These are phyloP conservation scores for Rhodotorula mucilaginosa DNA, from an alignment of 1,284 basidiomycete species.

Conservation along the genomic window DNA sequence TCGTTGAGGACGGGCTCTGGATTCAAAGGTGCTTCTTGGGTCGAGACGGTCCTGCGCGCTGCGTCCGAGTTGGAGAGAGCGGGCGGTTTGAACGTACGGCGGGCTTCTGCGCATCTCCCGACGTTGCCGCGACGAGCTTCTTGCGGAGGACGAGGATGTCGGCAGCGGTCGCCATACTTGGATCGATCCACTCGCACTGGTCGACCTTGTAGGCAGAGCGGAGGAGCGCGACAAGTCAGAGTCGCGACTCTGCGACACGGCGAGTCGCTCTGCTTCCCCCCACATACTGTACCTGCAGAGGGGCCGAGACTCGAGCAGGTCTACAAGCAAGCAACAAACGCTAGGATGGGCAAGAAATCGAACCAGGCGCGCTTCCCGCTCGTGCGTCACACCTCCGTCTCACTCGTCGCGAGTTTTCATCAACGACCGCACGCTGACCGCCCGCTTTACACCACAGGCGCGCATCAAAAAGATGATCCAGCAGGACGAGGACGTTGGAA, in stretches of 20 bases:
- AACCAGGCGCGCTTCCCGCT: slow-evolving; percentile 39
- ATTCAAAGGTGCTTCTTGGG: too few species aligned
- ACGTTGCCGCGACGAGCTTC: slow-evolving; percentile 6
- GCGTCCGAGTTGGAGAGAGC: too few species aligned
- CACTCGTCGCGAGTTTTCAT: not conserved
- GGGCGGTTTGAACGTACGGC: not conserved
- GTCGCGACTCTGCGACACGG: too few species aligned
- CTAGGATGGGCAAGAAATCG: slow-evolving; percentile 26
- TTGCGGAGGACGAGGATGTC: slow-evolving; percentile 14
- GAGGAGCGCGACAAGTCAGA: too few species aligned
- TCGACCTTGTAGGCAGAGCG: too few species aligned
- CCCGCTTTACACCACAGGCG: slow-evolving; percentile 52
- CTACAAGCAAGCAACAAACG: not conserved
- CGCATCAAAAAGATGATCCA: slow-evolving; percentile 99
- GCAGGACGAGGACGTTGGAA: slow-evolving; percentile 98
- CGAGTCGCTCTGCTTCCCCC: not conserved
- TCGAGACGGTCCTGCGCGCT: too few species aligned
- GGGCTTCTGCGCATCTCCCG: not conserved
- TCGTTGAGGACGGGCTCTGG: too few species aligned
- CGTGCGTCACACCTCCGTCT: slow-evolving; percentile 11
- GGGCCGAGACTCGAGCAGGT: not conserved
- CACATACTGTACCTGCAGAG: not conserved
- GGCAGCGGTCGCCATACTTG: slow-evolving; percentile 3
- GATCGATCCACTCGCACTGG: too few species aligned
- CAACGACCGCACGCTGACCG: not conserved